Evolutionary conservation across 2,329 filamentous ascomycete species (phyloP).

Genomic region (Verticillium zaregamsianum): DNA sequence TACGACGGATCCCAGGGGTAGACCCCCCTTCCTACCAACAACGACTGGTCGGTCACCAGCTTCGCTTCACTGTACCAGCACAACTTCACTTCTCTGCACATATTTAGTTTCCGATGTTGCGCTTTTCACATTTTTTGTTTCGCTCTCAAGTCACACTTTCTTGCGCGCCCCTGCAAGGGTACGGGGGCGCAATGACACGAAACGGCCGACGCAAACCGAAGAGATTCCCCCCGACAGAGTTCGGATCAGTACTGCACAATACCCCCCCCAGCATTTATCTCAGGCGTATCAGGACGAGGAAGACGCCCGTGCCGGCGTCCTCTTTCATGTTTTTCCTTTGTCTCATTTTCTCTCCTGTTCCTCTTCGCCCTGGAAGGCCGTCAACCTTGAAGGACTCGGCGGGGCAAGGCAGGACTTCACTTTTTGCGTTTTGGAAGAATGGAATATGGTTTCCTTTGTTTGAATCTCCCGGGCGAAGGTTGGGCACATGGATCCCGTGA

Average conservation of each 20-base stretch:
- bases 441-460: constrained; percentile 5
- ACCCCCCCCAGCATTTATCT: constrained; percentile 11
- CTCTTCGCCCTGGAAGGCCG: neutral
- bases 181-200: constrained; percentile 8
- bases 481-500: constrained; percentile 11
- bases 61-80: neutral
- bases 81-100: constrained; percentile 10
- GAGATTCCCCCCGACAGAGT: constrained; percentile 9
- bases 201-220: constrained; percentile 10
- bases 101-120: neutral
- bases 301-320: constrained; percentile 8
- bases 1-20: constrained; percentile 30
- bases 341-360: neutral
- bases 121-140: constrained; percentile 9
- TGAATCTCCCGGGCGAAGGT: constrained; percentile 8
- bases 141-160: constrained; percentile 8
- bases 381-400: constrained; percentile 12
- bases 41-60: neutral
- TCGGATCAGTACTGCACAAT: constrained; percentile 1
- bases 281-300: constrained; percentile 12
- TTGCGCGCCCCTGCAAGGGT: constrained; percentile 4
- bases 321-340: constrained; percentile 8
- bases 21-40: neutral
- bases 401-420: constrained; percentile 4
- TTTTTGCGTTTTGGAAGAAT: neutral